Evolutionary conservation across 2,329 filamentous ascomycete species (phyloP), one percentile per base, ranked within the genome.

Genomic region (Stachybotrys elegans): DNA sequence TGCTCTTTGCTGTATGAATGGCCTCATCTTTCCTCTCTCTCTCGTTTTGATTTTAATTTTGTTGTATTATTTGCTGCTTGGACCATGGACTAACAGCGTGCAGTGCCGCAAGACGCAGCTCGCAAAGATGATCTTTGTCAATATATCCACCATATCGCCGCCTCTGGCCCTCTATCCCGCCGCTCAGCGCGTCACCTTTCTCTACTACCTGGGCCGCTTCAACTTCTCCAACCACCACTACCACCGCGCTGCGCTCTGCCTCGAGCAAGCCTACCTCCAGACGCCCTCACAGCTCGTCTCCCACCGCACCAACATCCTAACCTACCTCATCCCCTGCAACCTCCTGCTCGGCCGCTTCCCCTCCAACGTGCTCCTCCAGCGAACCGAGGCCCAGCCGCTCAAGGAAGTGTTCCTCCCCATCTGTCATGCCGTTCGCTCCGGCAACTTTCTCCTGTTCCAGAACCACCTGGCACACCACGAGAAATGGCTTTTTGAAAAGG

Each of bases 121-220:
- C 44, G 90, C 88, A 14, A 86, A 88, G 51, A 89, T 92, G 62
- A 87, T 96, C 56, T 93, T 96, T 60, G 84, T 83, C 52, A 94
- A 93, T 59, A 92, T 96, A 51, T 84, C 83, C 40, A 83, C 86
- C 45, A 86, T 88, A 51, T 91, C 88, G 1, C 90, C 90, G 1
- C 88, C 89, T 0, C 69, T 97, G 12, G 75, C 79, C 2, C 78
- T 88, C 42, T 97, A 94, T 58, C 89, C 91, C 3, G 88, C 88
- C 19, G 79, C 86, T 6, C 88, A 97, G 60, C 81, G 90, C 40
- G 89, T 95, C 41, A 95, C 90, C 4, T 97, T 91, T 56, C 82
- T 97, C 13, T 96, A 95, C 69, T 95, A 95, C 60, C 83, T 97
- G 6, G 92, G 92, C 16, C 84, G 90, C 46, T 96, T 92, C 66